Conservation (phyloP, 345 rosid species). For the Euphorbia lathyris region DNA sequence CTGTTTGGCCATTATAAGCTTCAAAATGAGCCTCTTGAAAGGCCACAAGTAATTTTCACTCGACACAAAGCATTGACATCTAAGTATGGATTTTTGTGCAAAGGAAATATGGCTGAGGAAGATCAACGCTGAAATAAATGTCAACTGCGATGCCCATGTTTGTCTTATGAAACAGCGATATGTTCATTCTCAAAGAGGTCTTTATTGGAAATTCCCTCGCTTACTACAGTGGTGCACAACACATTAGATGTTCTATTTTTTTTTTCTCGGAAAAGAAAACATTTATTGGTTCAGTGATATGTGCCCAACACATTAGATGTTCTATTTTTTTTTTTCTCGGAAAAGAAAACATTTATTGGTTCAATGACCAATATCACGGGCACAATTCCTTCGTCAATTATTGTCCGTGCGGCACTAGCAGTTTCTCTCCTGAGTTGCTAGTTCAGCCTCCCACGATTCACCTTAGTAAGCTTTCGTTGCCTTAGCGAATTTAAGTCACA, state of each 20-base stretch:
- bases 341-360: slow-evolving; percentile 37
- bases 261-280: too few relatives aligned
- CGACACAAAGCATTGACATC: neutral
- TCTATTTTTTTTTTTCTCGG: neutral
- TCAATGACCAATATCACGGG: neutral
- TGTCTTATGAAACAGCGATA: neutral
- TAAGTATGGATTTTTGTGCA: neutral
- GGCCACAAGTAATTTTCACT: neutral
- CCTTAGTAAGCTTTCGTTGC: too few relatives aligned
- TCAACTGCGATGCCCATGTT: neutral
- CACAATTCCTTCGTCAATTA: too few relatives aligned
- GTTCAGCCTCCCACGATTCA: too few relatives aligned
- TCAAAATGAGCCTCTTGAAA: neutral
- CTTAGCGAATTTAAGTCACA: too few relatives aligned
- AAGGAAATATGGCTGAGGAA: neutral
- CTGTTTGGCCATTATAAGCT: slow-evolving; percentile 5
- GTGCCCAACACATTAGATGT: neutral
- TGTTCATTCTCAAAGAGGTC: neutral
- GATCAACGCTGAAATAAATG: neutral
- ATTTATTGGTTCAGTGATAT: too few relatives aligned
- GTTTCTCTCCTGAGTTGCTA: too few relatives aligned
- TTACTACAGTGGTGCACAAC: neutral
- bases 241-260: too few relatives aligned
- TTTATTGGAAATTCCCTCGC: neutral
- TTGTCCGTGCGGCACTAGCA: too few relatives aligned